phyloP scores from a whole-genome alignment of 2,329 filamentous ascomycete genomes.

The Cadophora sp. region DNA sequence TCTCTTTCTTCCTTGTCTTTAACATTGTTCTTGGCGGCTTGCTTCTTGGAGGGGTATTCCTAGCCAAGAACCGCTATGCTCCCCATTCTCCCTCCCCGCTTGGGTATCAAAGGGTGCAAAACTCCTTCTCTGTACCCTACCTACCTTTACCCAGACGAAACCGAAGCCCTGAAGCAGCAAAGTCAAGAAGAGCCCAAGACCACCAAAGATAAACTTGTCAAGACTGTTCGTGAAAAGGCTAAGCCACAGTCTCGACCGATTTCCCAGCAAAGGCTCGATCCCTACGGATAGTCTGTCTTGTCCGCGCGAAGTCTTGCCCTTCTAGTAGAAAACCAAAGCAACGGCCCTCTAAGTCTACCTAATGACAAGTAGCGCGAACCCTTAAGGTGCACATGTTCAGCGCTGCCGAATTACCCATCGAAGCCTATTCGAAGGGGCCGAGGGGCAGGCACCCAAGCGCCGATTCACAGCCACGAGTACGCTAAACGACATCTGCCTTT shows the following conservation, averaged over 20 bases:
- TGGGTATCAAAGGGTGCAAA: constrained; percentile 4
- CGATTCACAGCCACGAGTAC: not conserved
- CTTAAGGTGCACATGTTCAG: not conserved
- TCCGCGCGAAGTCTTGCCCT: not conserved
- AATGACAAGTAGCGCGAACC: too few species aligned
- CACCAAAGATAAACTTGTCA: not conserved
- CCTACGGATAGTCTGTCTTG: not conserved
- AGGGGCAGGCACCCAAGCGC: not conserved
- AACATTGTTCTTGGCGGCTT: not conserved
- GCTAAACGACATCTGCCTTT: not conserved
- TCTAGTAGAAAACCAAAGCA: not conserved
- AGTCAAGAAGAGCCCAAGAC: not conserved
- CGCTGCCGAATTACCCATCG: not conserved
- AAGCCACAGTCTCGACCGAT: not conserved
- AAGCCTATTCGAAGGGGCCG: not conserved
- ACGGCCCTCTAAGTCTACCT: not conserved
- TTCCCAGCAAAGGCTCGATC: constrained; percentile 8
- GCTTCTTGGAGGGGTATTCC: not conserved
- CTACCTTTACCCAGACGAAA: constrained; percentile 11
- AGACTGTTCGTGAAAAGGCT: not conserved
- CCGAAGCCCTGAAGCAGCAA: constrained; percentile 8
- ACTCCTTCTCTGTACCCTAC: not conserved
- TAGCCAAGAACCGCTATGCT: not conserved
- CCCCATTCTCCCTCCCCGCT: not conserved
- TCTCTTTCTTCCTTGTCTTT: not conserved